These are phyloP conservation scores for Potentilla sterilis DNA, from an alignment of 306 rosid species.

Conservation along the genomic window DNA sequence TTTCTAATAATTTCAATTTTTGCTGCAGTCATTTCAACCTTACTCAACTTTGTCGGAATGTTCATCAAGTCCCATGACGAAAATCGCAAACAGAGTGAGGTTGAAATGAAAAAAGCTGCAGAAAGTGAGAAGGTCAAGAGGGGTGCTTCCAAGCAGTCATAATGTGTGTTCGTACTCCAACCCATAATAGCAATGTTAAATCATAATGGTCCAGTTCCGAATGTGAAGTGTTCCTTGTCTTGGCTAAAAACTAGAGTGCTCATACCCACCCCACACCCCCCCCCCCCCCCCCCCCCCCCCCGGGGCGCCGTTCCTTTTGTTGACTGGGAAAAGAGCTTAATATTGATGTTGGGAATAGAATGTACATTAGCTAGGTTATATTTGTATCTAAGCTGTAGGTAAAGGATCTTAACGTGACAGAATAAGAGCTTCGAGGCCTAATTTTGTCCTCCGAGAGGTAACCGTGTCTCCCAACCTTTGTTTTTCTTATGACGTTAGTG, in stretches of 20 bases:
- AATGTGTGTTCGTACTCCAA: slow-evolving; percentile 40
- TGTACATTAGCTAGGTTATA: slow-evolving; percentile 8
- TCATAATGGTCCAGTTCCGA: slow-evolving; percentile 10
- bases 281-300: no score
- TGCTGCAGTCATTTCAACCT: slow-evolving; percentile 66
- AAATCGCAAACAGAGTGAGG: slow-evolving; percentile 70
- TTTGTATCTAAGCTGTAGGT: slow-evolving; percentile 4
- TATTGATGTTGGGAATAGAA: neutral
- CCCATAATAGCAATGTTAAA: slow-evolving; percentile 52
- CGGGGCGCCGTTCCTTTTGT: no score
- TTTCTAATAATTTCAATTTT: slow-evolving; percentile 22
- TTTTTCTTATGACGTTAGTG: neutral
- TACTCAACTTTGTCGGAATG: slow-evolving; percentile 73
- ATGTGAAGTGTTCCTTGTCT: neutral
- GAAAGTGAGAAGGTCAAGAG: slow-evolving; percentile 51
- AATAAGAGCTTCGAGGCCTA: slow-evolving; percentile 23
- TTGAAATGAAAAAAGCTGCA: slow-evolving; percentile 65
- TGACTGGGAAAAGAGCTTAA: neutral
- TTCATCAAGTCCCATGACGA: slow-evolving; percentile 75
- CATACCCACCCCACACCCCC: no score
- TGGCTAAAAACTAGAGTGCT: neutral
- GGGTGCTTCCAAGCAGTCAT: slow-evolving; percentile 37
- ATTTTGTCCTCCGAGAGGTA: slow-evolving; percentile 8
- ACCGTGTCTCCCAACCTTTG: neutral
- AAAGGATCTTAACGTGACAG: neutral